Evolutionary conservation across 495 filamentous ascomycete species (phyloP).

Genomic region (Hypomontagnella submonticulosa): DNA sequence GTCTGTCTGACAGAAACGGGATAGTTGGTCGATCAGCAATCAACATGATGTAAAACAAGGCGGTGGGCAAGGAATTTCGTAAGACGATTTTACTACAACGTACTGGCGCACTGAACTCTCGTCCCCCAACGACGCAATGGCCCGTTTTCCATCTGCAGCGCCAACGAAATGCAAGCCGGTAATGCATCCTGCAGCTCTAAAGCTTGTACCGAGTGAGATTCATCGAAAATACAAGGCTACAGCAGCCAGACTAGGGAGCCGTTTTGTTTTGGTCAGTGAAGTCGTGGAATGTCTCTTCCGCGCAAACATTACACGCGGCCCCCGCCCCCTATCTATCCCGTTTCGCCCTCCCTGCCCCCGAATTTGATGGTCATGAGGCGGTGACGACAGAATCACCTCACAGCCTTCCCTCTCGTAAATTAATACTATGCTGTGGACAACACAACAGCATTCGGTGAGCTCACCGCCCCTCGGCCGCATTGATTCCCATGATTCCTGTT

Average conservation of each 20-base stretch:
- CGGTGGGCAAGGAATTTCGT: background rate
- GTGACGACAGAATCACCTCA: background rate
- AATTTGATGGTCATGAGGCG: no score
- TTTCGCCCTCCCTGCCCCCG: no score
- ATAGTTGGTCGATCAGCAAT: constrained; percentile 6
- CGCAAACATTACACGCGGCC: constrained; percentile 38
- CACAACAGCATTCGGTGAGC: background rate
- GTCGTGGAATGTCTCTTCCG: constrained; percentile 31
- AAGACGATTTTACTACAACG: constrained; percentile 15
- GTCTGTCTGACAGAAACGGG: background rate
- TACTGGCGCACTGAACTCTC: background rate
- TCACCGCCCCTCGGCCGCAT: background rate
- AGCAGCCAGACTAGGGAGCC: background rate
- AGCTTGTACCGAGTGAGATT: background rate
- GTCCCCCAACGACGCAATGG: constrained; percentile 14
- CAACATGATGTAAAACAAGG: constrained; percentile 24
- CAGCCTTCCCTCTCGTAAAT: no score
- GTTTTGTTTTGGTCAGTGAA: constrained; percentile 12
- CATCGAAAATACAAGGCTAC: background rate
- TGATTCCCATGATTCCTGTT: background rate
- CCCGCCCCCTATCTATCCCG: background rate
- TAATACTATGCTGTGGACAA: no score
- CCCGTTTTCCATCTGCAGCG: constrained; percentile 21
- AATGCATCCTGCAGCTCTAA: constrained; percentile 19
- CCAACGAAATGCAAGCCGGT: constrained; percentile 19